Evolutionary conservation across 306 rosid genomes (phyloP).

Genomic region (Fagus sylvatica): DNA sequence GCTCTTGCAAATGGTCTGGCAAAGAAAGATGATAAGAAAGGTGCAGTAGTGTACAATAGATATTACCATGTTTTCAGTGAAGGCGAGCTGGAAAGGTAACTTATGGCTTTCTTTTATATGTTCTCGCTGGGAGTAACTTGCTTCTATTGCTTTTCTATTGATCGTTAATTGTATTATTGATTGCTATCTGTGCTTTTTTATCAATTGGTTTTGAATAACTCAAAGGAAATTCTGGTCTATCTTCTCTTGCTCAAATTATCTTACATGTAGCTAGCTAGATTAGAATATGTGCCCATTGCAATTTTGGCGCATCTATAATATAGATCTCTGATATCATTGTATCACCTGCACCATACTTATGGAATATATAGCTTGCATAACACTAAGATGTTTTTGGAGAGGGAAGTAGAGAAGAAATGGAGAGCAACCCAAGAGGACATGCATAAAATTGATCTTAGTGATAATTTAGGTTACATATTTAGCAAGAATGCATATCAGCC

Average conservation of each 20-base stretch:
- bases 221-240: conserved; percentile 11
- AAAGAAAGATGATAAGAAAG: conserved; percentile 82
- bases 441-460: neutral
- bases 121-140: conserved; percentile 8
- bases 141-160: neutral
- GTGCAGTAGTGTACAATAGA: conserved; percentile 83
- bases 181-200: neutral
- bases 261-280: conserved; percentile 3
- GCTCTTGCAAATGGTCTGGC: conserved; percentile 91
- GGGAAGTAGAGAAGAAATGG: neutral
- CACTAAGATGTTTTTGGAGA: neutral
- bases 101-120: neutral
- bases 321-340: neutral
- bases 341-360: neutral
- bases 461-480: neutral
- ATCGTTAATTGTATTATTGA: neutral
- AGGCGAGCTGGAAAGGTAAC: conserved; percentile 97
- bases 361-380: neutral
- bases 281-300: neutral
- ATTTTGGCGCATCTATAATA: neutral
- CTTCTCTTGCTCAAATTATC: neutral
- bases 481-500: neutral
- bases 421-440: neutral
- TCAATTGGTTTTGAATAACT: conserved; percentile 13
- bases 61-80: conserved; percentile 93